A percentile compares a stretch with the other conserved stretches of the same genome.
These are phyloP conservation scores for Penicillium pulvis DNA, from an alignment of 495 filamentous ascomycete genomes.

Conservation along the genomic window DNA sequence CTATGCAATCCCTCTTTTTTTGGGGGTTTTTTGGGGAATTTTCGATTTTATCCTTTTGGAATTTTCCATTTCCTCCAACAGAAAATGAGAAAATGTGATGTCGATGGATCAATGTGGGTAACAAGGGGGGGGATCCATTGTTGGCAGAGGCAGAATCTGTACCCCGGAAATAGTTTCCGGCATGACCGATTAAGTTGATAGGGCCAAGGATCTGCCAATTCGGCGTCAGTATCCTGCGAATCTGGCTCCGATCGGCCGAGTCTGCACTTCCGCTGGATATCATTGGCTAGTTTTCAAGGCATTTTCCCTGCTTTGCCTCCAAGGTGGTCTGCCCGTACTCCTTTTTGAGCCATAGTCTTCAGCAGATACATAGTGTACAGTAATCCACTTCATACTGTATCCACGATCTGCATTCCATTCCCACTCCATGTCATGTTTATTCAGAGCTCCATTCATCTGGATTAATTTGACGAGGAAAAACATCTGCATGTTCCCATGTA, in stretches of 20 bases:
- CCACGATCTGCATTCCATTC: background rate
- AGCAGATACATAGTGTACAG: background rate
- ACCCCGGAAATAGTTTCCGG: conserved; percentile 14
- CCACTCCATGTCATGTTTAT: background rate
- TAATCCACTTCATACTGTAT: background rate
- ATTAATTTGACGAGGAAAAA: conserved; percentile 13
- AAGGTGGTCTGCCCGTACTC: background rate
- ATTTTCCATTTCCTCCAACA: background rate
- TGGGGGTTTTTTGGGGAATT: background rate
- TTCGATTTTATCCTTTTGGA: background rate
- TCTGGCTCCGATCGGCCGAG: background rate
- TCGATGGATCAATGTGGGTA: background rate
- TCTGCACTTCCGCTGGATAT: background rate
- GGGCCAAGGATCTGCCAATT: conserved; percentile 4
- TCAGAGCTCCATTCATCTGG: no score
- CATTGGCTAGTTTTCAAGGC: background rate
- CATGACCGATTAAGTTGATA: conserved; percentile 5
- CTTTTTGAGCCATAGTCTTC: background rate
- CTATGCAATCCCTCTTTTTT: no score
- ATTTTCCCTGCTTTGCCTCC: background rate
- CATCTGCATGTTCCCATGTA: conserved; percentile 14
- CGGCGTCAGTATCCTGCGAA: background rate
- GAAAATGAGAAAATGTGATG: background rate
- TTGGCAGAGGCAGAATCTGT: background rate
- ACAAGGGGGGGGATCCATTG: conserved; percentile 1